phyloP scores from a whole-genome alignment of 352 stramenopile genomes.

The Globisporangium orthogonon region DNA sequence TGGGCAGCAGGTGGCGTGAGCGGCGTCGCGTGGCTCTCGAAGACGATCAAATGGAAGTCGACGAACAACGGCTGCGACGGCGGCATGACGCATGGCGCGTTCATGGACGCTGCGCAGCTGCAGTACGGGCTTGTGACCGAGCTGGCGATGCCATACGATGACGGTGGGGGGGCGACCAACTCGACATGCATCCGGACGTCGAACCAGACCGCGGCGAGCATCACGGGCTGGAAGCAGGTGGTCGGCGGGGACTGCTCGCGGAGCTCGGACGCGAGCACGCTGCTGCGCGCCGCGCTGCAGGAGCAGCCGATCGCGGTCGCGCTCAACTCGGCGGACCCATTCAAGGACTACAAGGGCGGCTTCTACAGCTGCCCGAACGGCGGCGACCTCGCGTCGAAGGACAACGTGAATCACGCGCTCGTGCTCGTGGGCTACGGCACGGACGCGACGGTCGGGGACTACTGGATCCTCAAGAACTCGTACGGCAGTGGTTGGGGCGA shows the following conservation, averaged over 20 bases:
- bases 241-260: conserved; percentile 48
- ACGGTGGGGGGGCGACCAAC: conserved; percentile 5
- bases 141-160: conserved; percentile 66
- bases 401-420: conserved; percentile 71
- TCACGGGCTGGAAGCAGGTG: conserved; percentile 61
- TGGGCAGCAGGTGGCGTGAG: conserved; percentile 36
- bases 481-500: conserved; percentile 66
- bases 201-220: conserved; percentile 63
- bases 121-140: conserved; percentile 58
- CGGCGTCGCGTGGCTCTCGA: conserved; percentile 48
- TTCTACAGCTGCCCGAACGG: conserved; percentile 71
- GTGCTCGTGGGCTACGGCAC: conserved; percentile 73
- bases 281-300: conserved; percentile 51
- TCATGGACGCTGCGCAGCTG: conserved; percentile 62
- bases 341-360: conserved; percentile 61
- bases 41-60: conserved; percentile 69
- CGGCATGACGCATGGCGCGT: conserved; percentile 77
- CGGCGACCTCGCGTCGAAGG: conserved; percentile 49
- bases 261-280: conserved; percentile 38
- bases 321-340: conserved; percentile 65
- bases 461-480: conserved; percentile 84
- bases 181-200: conserved; percentile 13
- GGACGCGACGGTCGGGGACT: conserved; percentile 45
- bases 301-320: conserved; percentile 67
- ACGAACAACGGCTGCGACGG: conserved; percentile 72